These are phyloP conservation scores for Ramichloridium luteum DNA, from an alignment of 2,329 filamentous ascomycete genomes.

Conservation along the genomic window DNA sequence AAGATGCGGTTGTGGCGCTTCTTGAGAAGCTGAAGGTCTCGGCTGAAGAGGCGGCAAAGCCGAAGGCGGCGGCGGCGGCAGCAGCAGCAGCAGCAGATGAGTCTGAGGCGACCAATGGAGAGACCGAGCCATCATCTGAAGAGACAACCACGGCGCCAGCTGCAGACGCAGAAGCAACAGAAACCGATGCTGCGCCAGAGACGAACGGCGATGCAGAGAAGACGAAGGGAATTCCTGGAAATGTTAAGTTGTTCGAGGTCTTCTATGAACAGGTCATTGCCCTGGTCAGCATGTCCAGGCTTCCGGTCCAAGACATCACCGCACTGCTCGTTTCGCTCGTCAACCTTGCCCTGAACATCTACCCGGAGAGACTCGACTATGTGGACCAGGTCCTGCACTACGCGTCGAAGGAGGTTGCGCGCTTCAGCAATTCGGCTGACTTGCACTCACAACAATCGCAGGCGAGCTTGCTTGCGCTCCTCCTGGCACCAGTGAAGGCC, in stretches of 20 bases:
- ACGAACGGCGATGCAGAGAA: constrained; percentile 34
- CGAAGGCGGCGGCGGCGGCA: constrained; percentile 15
- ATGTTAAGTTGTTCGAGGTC: constrained; percentile 87
- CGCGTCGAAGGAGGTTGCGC: constrained; percentile 71
- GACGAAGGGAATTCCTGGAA: constrained; percentile 51
- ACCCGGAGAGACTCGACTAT: constrained; percentile 83
- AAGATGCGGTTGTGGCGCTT: constrained; percentile 67
- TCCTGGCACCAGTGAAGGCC: constrained; percentile 80
- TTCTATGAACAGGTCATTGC: constrained; percentile 95
- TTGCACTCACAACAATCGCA: constrained; percentile 80
- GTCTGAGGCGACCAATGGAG: constrained; percentile 5
- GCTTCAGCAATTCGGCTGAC: constrained; percentile 90
- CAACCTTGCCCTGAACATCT: constrained; percentile 91
- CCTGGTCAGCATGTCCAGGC: constrained; percentile 76
- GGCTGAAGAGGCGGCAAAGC: constrained; percentile 35
- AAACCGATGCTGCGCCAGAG: constrained; percentile 19
- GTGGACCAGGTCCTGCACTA: constrained; percentile 89
- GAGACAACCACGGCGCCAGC: constrained; percentile 11
- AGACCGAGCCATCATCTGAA: constrained; percentile 13
- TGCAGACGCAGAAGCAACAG: constrained; percentile 14
- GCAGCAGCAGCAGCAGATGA: constrained; percentile 19
- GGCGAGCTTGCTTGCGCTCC: constrained; percentile 73
- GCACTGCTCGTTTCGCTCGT: constrained; percentile 85
- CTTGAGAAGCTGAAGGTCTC: constrained; percentile 65
- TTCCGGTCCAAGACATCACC: constrained; percentile 90